phyloP scores from a whole-genome alignment of 331 rosid species.

The Quercus tomentella region DNA sequence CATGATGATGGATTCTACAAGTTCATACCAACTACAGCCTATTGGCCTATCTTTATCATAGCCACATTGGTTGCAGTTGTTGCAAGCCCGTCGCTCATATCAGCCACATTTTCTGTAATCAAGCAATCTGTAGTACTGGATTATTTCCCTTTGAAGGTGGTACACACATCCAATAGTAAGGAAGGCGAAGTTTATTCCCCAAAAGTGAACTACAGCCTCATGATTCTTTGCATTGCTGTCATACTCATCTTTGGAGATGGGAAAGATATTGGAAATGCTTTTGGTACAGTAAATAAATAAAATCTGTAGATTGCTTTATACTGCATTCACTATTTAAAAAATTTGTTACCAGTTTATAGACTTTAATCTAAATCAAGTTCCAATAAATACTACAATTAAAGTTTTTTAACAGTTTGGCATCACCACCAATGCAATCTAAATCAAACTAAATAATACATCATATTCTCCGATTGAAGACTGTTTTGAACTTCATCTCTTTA shows the following conservation, averaged over 20 bases:
- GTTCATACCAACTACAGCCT: conserved; percentile 59
- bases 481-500: neutral
- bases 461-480: no score
- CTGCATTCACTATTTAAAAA: no score
- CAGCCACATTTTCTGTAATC: conserved; percentile 83
- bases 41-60: conserved; percentile 77
- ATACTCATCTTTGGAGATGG: conserved; percentile 82
- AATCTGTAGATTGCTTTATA: no score
- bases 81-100: conserved; percentile 83
- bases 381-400: no score
- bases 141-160: conserved; percentile 74
- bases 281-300: conserved; percentile 44
- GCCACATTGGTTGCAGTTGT: conserved; percentile 72
- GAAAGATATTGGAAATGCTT: conserved; percentile 68
- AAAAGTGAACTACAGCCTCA: conserved; percentile 75
- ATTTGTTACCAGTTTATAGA: no score
- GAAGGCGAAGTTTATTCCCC: conserved; percentile 92
- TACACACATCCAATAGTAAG: conserved; percentile 61
- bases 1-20: conserved; percentile 79
- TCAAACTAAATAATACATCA: neutral
- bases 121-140: conserved; percentile 84
- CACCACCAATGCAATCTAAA: neutral
- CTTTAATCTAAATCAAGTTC: no score
- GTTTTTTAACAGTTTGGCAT: neutral
- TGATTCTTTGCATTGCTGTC: conserved; percentile 77